A percentile compares a stretch with the other conserved stretches of the same genome.
phyloP scores from a whole-genome alignment of 345 rosid genomes.

The Fremontodendron californicum region DNA sequence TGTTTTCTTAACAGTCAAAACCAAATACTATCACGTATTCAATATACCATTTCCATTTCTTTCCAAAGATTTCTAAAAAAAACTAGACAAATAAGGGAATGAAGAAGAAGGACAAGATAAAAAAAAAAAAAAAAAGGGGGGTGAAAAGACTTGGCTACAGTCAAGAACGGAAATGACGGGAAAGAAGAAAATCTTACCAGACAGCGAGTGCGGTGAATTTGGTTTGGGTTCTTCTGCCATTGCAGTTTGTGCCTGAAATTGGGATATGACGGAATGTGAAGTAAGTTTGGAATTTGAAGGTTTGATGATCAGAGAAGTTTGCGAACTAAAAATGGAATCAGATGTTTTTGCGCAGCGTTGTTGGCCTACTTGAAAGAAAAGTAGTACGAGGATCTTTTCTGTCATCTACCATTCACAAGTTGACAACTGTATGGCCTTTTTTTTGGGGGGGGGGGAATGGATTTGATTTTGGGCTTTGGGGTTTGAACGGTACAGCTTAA shows the following conservation, averaged over 20 bases:
- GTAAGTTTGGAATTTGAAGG: background rate
- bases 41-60: no score
- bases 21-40: no score
- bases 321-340: background rate
- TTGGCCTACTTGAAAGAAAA: background rate
- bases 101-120: no score
- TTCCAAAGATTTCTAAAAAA: no score
- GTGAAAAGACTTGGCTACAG: background rate
- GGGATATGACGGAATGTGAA: background rate
- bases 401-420: background rate
- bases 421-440: background rate
- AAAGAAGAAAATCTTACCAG: background rate
- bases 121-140: no score
- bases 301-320: background rate
- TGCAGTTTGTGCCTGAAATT: background rate
- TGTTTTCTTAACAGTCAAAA: background rate
- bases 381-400: background rate
- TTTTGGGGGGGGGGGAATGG: background rate
- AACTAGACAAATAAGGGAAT: no score
- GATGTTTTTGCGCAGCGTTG: background rate
- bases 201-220: background rate
- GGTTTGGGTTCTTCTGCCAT: background rate
- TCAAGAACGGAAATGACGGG: background rate
- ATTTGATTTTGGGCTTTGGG: background rate
- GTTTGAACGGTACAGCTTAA: background rate